These are phyloP conservation scores for Margaritispora aquatica DNA, from an alignment of 495 filamentous ascomycete genomes.

Conservation along the genomic window DNA sequence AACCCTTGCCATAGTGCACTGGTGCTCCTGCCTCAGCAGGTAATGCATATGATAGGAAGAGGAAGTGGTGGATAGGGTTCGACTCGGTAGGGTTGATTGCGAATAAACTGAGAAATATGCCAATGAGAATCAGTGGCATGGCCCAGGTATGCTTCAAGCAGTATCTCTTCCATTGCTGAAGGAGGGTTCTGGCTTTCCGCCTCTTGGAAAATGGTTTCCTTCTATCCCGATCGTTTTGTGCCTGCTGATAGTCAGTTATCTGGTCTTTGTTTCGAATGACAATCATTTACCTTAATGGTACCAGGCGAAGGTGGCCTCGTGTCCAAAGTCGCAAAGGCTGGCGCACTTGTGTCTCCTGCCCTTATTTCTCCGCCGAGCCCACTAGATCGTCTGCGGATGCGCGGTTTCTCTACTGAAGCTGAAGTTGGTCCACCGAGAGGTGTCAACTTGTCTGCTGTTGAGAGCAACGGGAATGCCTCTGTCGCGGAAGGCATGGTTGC, in stretches of 20 bases:
- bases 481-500: slow-evolving; percentile 13
- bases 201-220: slow-evolving; percentile 45
- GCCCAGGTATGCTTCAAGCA: slow-evolving; percentile 75
- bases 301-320: slow-evolving; percentile 22
- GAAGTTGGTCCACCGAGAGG: slow-evolving; percentile 6
- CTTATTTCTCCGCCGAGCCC: slow-evolving; percentile 27
- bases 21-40: slow-evolving; percentile 43
- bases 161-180: slow-evolving; percentile 59
- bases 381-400: slow-evolving; percentile 21
- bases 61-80: slow-evolving; percentile 79
- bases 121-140: slow-evolving; percentile 65
- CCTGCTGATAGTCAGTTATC: slow-evolving; percentile 10
- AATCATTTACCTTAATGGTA: slow-evolving; percentile 18
- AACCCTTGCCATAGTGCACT: slow-evolving; percentile 84
- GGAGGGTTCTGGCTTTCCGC: slow-evolving; percentile 51
- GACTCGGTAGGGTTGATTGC: slow-evolving; percentile 69
- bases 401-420: slow-evolving; percentile 8
- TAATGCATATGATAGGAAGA: slow-evolving; percentile 90
- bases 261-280: not conserved
- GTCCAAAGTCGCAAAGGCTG: slow-evolving; percentile 23
- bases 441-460: slow-evolving; percentile 14
- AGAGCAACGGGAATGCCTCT: slow-evolving; percentile 23
- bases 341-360: slow-evolving; percentile 24
- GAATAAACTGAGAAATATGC: slow-evolving; percentile 60
- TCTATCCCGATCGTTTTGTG: slow-evolving; percentile 22